Evolutionary conservation across 305 asterid genomes (phyloP).

Genomic region (Euphrasia arctica): DNA sequence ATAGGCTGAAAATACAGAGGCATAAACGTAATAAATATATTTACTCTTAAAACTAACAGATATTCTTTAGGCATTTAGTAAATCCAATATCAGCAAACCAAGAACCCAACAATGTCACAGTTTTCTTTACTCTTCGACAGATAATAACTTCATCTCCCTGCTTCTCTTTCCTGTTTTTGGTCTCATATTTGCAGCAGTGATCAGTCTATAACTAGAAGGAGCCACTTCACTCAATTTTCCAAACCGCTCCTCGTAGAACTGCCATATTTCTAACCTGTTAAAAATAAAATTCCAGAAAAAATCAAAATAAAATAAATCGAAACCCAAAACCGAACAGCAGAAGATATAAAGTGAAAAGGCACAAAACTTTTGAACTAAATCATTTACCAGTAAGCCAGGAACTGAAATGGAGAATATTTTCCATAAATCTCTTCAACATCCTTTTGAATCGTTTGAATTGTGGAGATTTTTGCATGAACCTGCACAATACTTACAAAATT

Average conservation of each 20-base stretch:
- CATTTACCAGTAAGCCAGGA: conserved; percentile 73
- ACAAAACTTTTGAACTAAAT: neutral
- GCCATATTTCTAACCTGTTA: conserved; percentile 54
- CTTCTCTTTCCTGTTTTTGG: conserved; percentile 26
- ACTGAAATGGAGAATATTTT: conserved; percentile 75
- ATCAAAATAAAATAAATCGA: too few relatives aligned
- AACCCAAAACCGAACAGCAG: conserved; percentile 12
- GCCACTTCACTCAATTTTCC: too few relatives aligned
- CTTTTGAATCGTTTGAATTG: conserved; percentile 37
- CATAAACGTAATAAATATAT: neutral
- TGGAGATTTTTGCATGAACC: conserved; percentile 61
- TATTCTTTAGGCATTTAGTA: too few relatives aligned
- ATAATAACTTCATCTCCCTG: conserved; percentile 45
- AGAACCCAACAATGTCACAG: too few relatives aligned
- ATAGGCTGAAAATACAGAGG: neutral
- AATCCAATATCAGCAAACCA: too few relatives aligned
- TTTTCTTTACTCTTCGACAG: neutral
- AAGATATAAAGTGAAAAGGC: conserved; percentile 9
- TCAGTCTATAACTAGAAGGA: too few relatives aligned
- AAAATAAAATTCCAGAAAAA: conserved; percentile 2
- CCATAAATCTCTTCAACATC: conserved; percentile 64
- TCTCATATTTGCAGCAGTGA: conserved; percentile 49
- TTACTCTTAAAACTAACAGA: neutral
- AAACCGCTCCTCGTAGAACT: conserved; percentile 64
- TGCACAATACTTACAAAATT: conserved; percentile 23